Percentiles rank a stretch among this genome's conserved stretches.
phyloP scores from a whole-genome alignment of 2,329 filamentous ascomycete species.

The Beauveria sp. region DNA sequence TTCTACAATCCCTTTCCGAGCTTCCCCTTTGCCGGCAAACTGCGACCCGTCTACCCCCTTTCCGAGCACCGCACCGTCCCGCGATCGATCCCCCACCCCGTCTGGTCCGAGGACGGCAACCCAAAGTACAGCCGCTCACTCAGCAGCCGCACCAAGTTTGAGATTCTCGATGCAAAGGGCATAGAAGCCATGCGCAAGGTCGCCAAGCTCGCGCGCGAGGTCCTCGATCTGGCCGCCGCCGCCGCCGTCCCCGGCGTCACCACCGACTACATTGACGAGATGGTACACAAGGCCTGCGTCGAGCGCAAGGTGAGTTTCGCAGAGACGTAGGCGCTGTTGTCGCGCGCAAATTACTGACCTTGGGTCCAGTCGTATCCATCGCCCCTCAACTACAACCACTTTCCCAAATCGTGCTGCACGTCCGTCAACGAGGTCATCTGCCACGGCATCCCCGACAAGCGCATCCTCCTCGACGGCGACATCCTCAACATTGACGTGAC shows the following conservation, averaged over 20 bases:
- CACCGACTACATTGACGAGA: constrained; percentile 88
- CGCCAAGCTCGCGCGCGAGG: constrained; percentile 78
- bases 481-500: constrained; percentile 97
- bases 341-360: neutral
- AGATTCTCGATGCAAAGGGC: constrained; percentile 69
- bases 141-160: constrained; percentile 70
- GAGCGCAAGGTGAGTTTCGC: constrained; percentile 69
- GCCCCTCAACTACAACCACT: constrained; percentile 88
- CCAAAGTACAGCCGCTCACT: constrained; percentile 53
- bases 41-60: constrained; percentile 83
- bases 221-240: constrained; percentile 82
- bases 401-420: constrained; percentile 96
- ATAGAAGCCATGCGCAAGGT: constrained; percentile 90
- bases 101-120: constrained; percentile 82
- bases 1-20: constrained; percentile 87
- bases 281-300: constrained; percentile 90
- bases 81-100: constrained; percentile 71
- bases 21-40: constrained; percentile 70
- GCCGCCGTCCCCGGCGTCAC: constrained; percentile 85
- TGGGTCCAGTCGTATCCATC: constrained; percentile 78
- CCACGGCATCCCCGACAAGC: constrained; percentile 93
- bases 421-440: constrained; percentile 97
- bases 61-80: constrained; percentile 67
- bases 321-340: neutral
- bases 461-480: constrained; percentile 80